phyloP scores from a whole-genome alignment of 2,329 filamentous ascomycete genomes.

The Microdochium bolleyi region DNA sequence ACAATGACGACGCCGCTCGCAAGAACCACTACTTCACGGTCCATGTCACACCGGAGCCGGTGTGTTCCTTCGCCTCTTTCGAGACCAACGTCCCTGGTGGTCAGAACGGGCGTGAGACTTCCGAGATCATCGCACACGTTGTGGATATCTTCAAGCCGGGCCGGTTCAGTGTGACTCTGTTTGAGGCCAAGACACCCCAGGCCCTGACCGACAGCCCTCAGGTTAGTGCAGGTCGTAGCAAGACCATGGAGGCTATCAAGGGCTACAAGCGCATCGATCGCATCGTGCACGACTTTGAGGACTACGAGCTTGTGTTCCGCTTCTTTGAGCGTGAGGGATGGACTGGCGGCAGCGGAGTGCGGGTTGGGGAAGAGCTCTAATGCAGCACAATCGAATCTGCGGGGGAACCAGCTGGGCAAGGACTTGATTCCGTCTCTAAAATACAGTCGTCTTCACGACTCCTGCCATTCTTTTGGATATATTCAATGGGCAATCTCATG shows the following conservation, averaged over 20 bases:
- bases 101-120: constrained; percentile 80
- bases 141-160: constrained; percentile 94
- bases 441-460: background rate
- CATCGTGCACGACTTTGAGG: constrained; percentile 95
- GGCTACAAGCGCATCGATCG: constrained; percentile 88
- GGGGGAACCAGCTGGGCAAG: no score
- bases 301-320: constrained; percentile 92
- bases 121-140: constrained; percentile 87
- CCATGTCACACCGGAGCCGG: constrained; percentile 92
- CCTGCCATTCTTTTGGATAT: background rate
- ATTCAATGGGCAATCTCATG: background rate
- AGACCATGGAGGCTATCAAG: constrained; percentile 66
- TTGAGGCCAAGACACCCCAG: constrained; percentile 68
- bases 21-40: constrained; percentile 93
- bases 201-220: constrained; percentile 30
- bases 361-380: constrained; percentile 43
- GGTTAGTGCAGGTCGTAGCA: constrained; percentile 24
- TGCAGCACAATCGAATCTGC: background rate
- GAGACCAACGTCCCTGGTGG: constrained; percentile 94
- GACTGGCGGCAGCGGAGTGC: constrained; percentile 42
- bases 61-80: constrained; percentile 96
- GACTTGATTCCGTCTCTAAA: background rate
- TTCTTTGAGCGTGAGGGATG: constrained; percentile 92
- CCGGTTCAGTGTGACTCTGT: constrained; percentile 94
- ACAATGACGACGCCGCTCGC: constrained; percentile 31